Percentiles rank a stretch among this genome's conserved stretches.
phyloP scores from a whole-genome alignment of 1,139 yeast species.

The Candida smagusa region DNA sequence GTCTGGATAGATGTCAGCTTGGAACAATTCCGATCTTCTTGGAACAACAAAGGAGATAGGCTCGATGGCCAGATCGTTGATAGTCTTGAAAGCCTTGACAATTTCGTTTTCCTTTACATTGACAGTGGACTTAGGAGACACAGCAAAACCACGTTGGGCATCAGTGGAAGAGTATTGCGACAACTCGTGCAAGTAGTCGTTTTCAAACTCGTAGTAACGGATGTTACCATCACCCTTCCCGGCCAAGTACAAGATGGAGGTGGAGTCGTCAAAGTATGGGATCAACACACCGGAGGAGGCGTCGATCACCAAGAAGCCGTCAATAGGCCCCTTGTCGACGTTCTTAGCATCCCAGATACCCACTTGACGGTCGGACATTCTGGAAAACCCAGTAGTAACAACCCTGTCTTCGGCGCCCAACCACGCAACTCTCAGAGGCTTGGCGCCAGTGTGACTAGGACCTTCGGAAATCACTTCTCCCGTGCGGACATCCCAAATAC shows the following conservation, averaged over 20 bases:
- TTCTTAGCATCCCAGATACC: slow-evolving; percentile 87
- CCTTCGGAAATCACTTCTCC: slow-evolving; percentile 80
- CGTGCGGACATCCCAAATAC: slow-evolving; percentile 86
- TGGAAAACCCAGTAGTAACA: slow-evolving; percentile 94
- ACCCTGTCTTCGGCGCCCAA: slow-evolving; percentile 81
- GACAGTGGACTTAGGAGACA: slow-evolving; percentile 79
- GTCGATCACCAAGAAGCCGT: slow-evolving; percentile 82
- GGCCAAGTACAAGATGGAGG: slow-evolving; percentile 78
- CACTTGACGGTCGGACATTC: slow-evolving; percentile 88
- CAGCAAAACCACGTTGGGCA: slow-evolving; percentile 95
- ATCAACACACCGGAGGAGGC: slow-evolving; percentile 90
- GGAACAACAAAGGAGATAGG: slow-evolving; percentile 92
- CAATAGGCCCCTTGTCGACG: slow-evolving; percentile 78
- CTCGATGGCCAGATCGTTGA: slow-evolving; percentile 77
- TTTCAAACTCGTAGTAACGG: slow-evolving; percentile 83
- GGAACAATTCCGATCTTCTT: slow-evolving; percentile 89
- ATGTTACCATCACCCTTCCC: slow-evolving; percentile 99
- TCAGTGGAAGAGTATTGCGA: slow-evolving; percentile 86
- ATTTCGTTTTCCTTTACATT: slow-evolving; percentile 83
- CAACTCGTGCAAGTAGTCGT: slow-evolving; percentile 75
- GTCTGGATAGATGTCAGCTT: slow-evolving; percentile 88
- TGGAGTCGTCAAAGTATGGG: slow-evolving; percentile 84
- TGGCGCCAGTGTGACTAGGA: slow-evolving; percentile 88
- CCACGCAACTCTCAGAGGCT: slow-evolving; percentile 86
- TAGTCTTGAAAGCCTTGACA: slow-evolving; percentile 75